These are phyloP conservation scores for Sindora glabra DNA, from an alignment of 306 rosid species.

Conservation along the genomic window DNA sequence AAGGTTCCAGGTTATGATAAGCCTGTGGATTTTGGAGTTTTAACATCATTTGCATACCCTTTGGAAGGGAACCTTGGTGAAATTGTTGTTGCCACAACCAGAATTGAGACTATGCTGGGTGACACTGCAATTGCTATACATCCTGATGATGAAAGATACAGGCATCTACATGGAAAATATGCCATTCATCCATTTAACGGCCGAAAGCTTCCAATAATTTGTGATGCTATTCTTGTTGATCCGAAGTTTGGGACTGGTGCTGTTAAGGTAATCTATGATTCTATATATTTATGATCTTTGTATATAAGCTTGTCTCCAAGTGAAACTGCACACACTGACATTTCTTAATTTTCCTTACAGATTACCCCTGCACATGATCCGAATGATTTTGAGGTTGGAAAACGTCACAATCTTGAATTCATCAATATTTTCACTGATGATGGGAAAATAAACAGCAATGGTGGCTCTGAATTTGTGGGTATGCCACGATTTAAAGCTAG, in stretches of 20 bases:
- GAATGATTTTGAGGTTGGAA: conserved; percentile 90
- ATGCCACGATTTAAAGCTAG: conserved; percentile 88
- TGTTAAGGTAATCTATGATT: conserved; percentile 85
- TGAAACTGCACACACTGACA: neutral
- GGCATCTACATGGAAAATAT: conserved; percentile 72
- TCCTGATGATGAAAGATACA: conserved; percentile 67
- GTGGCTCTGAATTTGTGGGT: conserved; percentile 73
- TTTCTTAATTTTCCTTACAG: conserved; percentile 40
- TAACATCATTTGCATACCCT: conserved; percentile 84
- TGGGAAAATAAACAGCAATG: conserved; percentile 82
- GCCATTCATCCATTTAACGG: conserved; percentile 89
- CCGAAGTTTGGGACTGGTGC: conserved; percentile 92
- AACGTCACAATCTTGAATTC: conserved; percentile 74
- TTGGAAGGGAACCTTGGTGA: conserved; percentile 78
- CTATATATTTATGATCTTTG: neutral
- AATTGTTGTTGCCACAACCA: conserved; percentile 87
- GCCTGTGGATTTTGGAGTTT: conserved; percentile 79
- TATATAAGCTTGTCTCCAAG: conserved; percentile 3
- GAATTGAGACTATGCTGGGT: conserved; percentile 97
- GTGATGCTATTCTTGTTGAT: conserved; percentile 89
- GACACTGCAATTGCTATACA: conserved; percentile 93
- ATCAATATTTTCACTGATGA: conserved; percentile 79
- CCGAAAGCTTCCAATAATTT: conserved; percentile 67
- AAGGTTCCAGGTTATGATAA: conserved; percentile 79
- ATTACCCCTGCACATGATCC: conserved; percentile 99